A percentile compares a stretch with the other conserved stretches of the same genome.
Conservation (phyloP, 768 basidiomycete species). For the Neoboletus magnificus region DNA sequence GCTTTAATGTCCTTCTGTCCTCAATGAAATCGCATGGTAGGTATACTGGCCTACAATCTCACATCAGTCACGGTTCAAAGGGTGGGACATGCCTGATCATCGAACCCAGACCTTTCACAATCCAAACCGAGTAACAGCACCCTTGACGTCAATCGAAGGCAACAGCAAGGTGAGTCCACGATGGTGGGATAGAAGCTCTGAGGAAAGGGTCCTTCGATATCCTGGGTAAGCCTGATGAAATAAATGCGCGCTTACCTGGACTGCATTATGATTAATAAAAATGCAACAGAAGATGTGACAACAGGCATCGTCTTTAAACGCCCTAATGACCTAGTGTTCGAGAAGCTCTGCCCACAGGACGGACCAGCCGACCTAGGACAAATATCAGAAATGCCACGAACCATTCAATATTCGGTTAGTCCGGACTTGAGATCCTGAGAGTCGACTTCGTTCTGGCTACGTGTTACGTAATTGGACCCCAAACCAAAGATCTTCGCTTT, state of each 20-base stretch:
- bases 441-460: not conserved
- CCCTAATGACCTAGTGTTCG: no score
- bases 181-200: not conserved
- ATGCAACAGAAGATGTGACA: not conserved
- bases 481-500: not conserved
- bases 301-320: not conserved
- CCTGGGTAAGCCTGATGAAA: not conserved
- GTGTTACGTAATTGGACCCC: no score
- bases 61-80: not conserved
- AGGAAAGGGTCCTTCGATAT: not conserved
- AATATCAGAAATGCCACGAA: not conserved
- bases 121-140: not conserved
- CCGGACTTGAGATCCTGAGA: not conserved
- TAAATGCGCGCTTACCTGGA: not conserved
- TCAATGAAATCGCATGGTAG: not conserved
- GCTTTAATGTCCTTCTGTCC: not conserved
- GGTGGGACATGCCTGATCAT: not conserved
- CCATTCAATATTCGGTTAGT: not conserved
- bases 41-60: not conserved
- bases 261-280: not conserved
- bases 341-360: no score
- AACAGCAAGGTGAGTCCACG: not conserved
- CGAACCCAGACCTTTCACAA: not conserved
- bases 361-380: no score
- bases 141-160: not conserved